Evolutionary conservation across 2,329 filamentous ascomycete genomes (phyloP).

Genomic region (Ascocoryne sarcoides): DNA sequence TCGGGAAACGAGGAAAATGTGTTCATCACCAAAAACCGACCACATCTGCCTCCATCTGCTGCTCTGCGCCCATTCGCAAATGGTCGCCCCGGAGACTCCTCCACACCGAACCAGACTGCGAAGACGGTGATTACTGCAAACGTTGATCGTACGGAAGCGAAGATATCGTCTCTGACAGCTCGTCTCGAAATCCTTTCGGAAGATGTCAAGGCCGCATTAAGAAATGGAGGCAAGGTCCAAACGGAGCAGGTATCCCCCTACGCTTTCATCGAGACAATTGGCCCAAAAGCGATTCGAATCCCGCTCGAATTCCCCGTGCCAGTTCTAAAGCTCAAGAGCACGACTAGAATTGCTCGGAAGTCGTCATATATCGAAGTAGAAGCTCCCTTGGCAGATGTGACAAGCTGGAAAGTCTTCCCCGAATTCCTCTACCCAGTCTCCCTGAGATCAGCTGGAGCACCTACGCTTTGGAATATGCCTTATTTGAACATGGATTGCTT

Average conservation of each 20-base stretch:
- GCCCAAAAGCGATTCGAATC: neutral
- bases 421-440: constrained; percentile 1
- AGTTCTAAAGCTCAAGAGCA: neutral
- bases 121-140: constrained; percentile 1
- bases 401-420: neutral
- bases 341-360: constrained; percentile 4
- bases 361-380: constrained; percentile 7
- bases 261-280: neutral
- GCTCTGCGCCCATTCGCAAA: neutral
- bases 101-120: neutral
- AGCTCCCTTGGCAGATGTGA: constrained; percentile 1
- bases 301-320: constrained; percentile 5
- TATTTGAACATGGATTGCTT: constrained; percentile 2
- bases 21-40: constrained; percentile 1
- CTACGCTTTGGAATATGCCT: constrained; percentile 4
- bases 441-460: neutral
- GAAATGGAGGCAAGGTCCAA: neutral
- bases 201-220: neutral
- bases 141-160: neutral
- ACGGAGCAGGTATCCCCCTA: neutral
- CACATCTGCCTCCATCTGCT: neutral
- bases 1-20: neutral
- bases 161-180: neutral
- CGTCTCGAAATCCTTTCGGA: constrained; percentile 2
- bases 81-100: neutral